Evolutionary conservation across 2,329 filamentous ascomycete species (phyloP).

Genomic region (Xylaria sp.): DNA sequence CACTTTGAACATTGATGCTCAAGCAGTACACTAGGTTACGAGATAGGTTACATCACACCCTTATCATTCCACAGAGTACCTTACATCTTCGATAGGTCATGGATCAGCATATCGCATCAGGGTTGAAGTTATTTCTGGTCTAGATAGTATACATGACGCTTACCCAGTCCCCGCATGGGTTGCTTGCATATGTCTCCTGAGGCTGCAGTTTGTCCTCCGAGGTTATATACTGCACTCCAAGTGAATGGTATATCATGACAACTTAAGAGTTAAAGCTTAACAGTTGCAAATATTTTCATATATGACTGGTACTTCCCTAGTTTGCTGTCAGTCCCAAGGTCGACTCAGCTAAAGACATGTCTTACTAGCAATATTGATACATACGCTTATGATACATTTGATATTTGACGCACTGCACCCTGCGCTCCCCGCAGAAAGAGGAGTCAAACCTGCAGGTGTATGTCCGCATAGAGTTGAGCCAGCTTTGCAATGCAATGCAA

Average conservation of each 20-base stretch:
- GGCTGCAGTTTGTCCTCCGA: no score
- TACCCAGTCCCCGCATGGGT: not conserved
- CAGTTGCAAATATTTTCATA: not conserved
- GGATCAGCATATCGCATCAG: conserved; percentile 5
- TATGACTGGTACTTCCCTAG: not conserved
- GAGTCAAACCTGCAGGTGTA: not conserved
- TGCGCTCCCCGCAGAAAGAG: not conserved
- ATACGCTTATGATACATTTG: conserved; percentile 8
- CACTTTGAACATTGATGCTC: no score
- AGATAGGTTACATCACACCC: conserved; percentile 2
- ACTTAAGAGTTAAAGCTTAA: not conserved
- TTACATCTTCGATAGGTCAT: not conserved
- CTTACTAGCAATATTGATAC: conserved; percentile 12
- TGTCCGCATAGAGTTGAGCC: not conserved
- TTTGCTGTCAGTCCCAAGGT: not conserved
- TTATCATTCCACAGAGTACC: not conserved
- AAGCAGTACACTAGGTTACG: no score
- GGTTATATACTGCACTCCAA: no score
- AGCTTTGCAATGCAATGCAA: conserved; percentile 19
- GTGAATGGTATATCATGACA: not conserved
- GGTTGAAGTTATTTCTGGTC: not conserved
- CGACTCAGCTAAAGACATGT: not conserved
- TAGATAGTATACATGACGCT: not conserved
- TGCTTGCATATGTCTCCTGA: not conserved
- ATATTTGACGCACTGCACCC: not conserved